Evolutionary conservation across 192 early-diverging fungal species (phyloP).

Genomic region (Rhizophagus sp.): DNA sequence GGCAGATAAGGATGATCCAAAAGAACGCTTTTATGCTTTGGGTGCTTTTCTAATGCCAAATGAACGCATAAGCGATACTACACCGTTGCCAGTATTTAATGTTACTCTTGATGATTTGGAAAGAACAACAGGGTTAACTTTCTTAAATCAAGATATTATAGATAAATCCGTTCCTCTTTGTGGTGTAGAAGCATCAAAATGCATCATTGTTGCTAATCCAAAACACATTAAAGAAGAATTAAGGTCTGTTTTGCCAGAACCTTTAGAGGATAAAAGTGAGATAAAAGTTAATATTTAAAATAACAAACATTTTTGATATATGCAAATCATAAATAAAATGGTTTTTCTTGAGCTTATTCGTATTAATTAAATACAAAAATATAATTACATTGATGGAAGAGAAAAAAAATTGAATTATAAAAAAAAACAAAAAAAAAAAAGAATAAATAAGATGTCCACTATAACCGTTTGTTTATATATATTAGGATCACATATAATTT

Average conservation of each 20-base stretch:
- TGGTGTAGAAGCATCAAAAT: not conserved
- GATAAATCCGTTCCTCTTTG: not conserved
- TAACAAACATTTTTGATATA: too few species aligned
- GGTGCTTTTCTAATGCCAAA: conserved; percentile 89
- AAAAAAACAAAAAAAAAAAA: too few species aligned
- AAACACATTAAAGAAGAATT: conserved; percentile 2
- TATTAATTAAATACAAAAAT: not conserved
- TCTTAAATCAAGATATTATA: conserved; percentile 62
- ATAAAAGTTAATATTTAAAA: not conserved
- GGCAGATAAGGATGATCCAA: conserved; percentile 41
- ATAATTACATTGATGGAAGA: too few species aligned
- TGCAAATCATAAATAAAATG: too few species aligned
- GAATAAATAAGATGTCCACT: too few species aligned
- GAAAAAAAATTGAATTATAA: not conserved
- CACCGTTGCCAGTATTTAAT: conserved; percentile 66
- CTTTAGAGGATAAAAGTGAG: not conserved
- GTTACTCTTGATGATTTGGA: conserved; percentile 77
- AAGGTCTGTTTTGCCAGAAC: not conserved
- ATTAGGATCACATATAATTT: too few species aligned
- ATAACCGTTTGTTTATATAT: too few species aligned
- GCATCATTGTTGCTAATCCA: conserved; percentile 17
- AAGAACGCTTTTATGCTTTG: conserved; percentile 46
- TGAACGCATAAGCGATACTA: conserved; percentile 60
- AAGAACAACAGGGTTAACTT: conserved; percentile 65
- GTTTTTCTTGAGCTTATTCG: not conserved